Evolutionary conservation across 257 asterid genomes (phyloP).

Genomic region (Coffea canephora): DNA sequence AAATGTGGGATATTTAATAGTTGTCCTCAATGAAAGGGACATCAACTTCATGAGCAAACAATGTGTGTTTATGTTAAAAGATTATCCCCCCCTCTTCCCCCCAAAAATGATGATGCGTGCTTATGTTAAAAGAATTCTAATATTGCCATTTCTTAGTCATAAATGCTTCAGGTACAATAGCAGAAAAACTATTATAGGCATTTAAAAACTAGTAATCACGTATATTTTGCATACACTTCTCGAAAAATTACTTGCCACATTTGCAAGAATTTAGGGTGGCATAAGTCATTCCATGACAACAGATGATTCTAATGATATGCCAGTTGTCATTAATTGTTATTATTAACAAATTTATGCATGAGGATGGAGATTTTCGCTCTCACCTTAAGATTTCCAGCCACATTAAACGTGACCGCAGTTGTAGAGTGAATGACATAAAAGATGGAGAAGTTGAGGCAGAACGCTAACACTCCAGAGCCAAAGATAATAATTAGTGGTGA

Average conservation of each 20-base stretch:
- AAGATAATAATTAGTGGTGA: conserved; percentile 67
- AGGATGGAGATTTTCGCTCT: conserved; percentile 16
- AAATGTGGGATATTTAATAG: neutral
- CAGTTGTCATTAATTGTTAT: neutral
- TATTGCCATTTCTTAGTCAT: neutral
- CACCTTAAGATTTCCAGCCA: conserved; percentile 98
- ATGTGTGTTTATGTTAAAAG: neutral
- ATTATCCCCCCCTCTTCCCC: no score
- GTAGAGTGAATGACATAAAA: conserved; percentile 96
- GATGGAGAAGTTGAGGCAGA: conserved; percentile 91
- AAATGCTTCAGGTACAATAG: neutral
- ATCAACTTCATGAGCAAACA: neutral
- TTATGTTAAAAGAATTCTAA: neutral
- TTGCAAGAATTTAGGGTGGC: neutral
- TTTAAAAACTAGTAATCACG: neutral
- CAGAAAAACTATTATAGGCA: neutral
- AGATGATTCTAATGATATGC: neutral
- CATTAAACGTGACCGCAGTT: conserved; percentile 96
- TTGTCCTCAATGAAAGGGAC: neutral
- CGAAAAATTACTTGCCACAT: no score
- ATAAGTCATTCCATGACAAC: neutral
- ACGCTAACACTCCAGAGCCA: conserved; percentile 87
- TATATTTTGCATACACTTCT: neutral
- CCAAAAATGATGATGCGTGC: neutral
- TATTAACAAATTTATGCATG: neutral